phyloP scores from a whole-genome alignment of 805 yeast species.

The Candida ficus region DNA sequence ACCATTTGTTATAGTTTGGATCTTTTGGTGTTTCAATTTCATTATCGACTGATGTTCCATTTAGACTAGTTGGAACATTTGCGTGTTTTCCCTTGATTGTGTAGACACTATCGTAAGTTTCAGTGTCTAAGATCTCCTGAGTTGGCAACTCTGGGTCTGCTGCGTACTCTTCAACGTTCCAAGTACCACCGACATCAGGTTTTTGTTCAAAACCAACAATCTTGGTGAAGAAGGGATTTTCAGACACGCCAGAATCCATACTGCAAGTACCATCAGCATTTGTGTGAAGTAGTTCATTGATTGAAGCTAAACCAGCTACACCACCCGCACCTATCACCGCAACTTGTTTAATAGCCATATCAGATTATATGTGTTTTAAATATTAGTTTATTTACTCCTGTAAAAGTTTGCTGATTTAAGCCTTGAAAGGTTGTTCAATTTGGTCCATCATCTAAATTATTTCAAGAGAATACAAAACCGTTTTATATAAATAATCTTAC shows the following conservation, averaged over 20 bases:
- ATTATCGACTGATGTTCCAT: constrained; percentile 13
- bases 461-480: too few species aligned
- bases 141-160: constrained; percentile 22
- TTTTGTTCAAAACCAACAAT: constrained; percentile 43
- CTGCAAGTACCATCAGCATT: constrained; percentile 26
- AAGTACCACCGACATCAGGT: constrained; percentile 39
- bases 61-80: constrained; percentile 15
- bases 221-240: constrained; percentile 25
- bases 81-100: constrained; percentile 22
- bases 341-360: constrained; percentile 21
- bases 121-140: constrained; percentile 30
- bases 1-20: constrained; percentile 32
- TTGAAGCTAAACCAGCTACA: constrained; percentile 32
- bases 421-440: too few species aligned
- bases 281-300: constrained; percentile 30
- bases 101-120: constrained; percentile 29
- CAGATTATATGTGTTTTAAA: background rate
- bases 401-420: too few species aligned
- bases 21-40: constrained; percentile 21
- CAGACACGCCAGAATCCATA: constrained; percentile 5
- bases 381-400: too few species aligned
- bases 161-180: constrained; percentile 28
- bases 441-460: too few species aligned
- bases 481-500: too few species aligned
- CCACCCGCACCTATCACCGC: constrained; percentile 41